Evolutionary conservation across 495 filamentous ascomycete species (phyloP).

Genomic region (Peziza echinospora): DNA sequence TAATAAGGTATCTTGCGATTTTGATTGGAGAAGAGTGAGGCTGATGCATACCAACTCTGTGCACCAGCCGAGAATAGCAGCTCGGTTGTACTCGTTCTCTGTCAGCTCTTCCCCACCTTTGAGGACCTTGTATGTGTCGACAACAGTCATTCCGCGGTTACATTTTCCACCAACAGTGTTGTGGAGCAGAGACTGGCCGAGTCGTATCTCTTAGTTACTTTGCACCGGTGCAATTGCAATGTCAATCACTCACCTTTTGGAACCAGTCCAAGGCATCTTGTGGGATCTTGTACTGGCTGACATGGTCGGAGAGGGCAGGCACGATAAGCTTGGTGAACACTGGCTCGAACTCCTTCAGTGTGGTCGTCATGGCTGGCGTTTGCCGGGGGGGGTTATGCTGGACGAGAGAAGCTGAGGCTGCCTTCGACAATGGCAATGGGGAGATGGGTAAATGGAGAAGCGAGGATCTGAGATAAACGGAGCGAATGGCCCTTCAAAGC

Average conservation of each 20-base stretch:
- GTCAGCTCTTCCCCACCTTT: constrained; percentile 42
- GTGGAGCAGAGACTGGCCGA: constrained; percentile 50
- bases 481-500: no score
- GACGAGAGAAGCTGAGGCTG: no score
- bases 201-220: no score
- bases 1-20: background rate
- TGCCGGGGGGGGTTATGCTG: background rate
- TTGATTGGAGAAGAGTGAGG: background rate
- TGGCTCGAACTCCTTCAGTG: constrained; percentile 58
- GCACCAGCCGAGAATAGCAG: constrained; percentile 81
- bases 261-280: constrained; percentile 71
- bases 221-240: no score
- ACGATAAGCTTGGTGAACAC: constrained; percentile 63
- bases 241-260: constrained; percentile 55
- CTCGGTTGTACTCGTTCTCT: constrained; percentile 60
- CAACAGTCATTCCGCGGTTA: constrained; percentile 95
- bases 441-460: background rate
- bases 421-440: no score
- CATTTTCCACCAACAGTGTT: constrained; percentile 90
- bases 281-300: constrained; percentile 59
- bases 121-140: constrained; percentile 68
- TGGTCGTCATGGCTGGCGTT: constrained; percentile 12
- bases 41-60: constrained; percentile 55
- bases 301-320: constrained; percentile 47
- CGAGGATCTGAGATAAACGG: no score